Evolutionary conservation across 306 rosid genomes (phyloP).

Genomic region (Canavalia gladiata): DNA sequence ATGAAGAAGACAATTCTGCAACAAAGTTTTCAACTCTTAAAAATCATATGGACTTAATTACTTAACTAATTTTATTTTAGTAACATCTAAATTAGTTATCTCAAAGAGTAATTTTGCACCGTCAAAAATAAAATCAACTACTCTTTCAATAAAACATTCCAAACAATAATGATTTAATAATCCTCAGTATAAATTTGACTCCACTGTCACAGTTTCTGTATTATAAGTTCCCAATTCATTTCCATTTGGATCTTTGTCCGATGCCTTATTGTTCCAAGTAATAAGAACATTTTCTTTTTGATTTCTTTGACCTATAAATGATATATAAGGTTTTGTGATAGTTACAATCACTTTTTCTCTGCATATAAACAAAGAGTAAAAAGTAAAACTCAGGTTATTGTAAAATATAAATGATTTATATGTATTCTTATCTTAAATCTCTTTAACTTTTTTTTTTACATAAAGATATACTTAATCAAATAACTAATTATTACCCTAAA

Average conservation of each 20-base stretch:
- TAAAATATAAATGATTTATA: no score
- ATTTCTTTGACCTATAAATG: conserved; percentile 74
- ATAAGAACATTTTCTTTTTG: conserved; percentile 57
- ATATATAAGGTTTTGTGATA: conserved; percentile 75
- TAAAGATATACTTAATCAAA: no score
- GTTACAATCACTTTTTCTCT: conserved; percentile 88
- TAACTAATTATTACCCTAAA: no score
- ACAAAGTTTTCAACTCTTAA: conserved; percentile 9
- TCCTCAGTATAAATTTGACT: conserved; percentile 81
- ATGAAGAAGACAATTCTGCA: conserved; percentile 72
- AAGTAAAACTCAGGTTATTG: background rate
- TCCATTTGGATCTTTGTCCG: conserved; percentile 70
- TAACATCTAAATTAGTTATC: background rate
- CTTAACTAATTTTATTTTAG: background rate
- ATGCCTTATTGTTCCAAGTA: conserved; percentile 85
- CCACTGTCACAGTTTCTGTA: conserved; percentile 80
- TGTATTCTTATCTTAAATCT: no score
- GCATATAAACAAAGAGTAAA: conserved; percentile 35
- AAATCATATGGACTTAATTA: background rate
- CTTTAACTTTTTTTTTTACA: no score
- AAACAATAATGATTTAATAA: conserved; percentile 67
- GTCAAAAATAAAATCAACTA: conserved; percentile 83
- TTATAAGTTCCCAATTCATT: conserved; percentile 70
- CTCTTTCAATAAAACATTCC: conserved; percentile 73
- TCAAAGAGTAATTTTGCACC: conserved; percentile 76